A percentile compares a stretch with the other conserved stretches of the same genome.
phyloP scores from a whole-genome alignment of 306 rosid species.

The Abrus pulchellus region DNA sequence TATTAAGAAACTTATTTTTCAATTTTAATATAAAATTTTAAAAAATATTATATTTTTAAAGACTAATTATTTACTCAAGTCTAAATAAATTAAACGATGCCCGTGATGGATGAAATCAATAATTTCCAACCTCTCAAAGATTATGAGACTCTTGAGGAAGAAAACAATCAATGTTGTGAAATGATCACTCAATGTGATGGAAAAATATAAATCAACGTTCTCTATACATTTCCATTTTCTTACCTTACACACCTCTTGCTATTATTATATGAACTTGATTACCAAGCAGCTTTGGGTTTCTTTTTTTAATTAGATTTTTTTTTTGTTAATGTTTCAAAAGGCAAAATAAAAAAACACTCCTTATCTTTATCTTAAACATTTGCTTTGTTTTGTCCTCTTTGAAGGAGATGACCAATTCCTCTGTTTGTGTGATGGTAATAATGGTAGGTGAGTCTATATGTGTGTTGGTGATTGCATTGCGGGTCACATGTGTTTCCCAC shows the following conservation, averaged over 20 bases:
- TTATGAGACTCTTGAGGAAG: background rate
- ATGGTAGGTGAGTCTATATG: conserved; percentile 53
- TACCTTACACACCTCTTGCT: conserved; percentile 3
- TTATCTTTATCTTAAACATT: conserved; percentile 8
- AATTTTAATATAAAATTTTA: too few species aligned
- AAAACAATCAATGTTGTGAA: conserved; percentile 38
- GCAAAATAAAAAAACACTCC: background rate
- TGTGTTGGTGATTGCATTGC: conserved; percentile 70
- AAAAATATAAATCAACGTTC: background rate
- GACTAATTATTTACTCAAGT: too few species aligned
- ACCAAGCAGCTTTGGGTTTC: conserved; percentile 22
- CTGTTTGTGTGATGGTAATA: conserved; percentile 50
- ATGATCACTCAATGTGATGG: conserved; percentile 39
- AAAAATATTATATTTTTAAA: too few species aligned
- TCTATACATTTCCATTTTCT: conserved; percentile 15
- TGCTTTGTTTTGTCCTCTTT: conserved; percentile 32
- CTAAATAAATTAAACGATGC: background rate
- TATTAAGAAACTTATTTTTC: too few species aligned
- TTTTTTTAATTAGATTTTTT: background rate
- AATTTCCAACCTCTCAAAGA: conserved; percentile 23
- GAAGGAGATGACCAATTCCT: conserved; percentile 50
- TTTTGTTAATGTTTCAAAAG: conserved; percentile 7
- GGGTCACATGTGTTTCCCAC: conserved; percentile 76
- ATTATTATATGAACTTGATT: conserved; percentile 29
- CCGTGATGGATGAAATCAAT: conserved; percentile 7